Percentiles rank a stretch among this genome's conserved stretches.
phyloP scores from a whole-genome alignment of 192 early-diverging fungal genomes.

The Podila epicladia region DNA sequence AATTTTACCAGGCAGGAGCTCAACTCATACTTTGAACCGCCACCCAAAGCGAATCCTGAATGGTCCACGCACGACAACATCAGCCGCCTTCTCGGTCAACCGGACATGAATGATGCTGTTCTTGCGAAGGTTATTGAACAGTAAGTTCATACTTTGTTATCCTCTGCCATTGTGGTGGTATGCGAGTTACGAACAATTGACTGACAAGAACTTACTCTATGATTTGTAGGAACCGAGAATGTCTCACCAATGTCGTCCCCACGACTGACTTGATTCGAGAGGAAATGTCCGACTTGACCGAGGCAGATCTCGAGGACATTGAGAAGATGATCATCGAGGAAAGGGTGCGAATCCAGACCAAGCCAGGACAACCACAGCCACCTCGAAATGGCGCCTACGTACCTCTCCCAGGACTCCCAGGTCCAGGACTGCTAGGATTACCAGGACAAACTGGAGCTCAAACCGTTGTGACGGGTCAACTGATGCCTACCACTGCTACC shows the following conservation, averaged over 20 bases:
- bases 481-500: too few species aligned
- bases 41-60: neutral
- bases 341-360: constrained; percentile 13
- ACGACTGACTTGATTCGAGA: constrained; percentile 35
- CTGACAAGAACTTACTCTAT: neutral
- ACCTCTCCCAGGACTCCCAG: too few species aligned
- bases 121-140: constrained; percentile 12
- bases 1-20: constrained; percentile 59
- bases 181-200: neutral
- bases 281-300: constrained; percentile 36
- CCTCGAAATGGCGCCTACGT: neutral
- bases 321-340: constrained; percentile 28
- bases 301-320: constrained; percentile 43
- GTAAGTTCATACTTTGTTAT: constrained; percentile 8
- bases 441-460: too few species aligned
- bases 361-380: neutral
- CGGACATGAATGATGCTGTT: constrained; percentile 30
- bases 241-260: constrained; percentile 8
- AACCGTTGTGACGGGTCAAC: too few species aligned
- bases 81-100: constrained; percentile 9
- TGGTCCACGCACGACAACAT: constrained; percentile 25
- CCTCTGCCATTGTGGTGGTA: neutral
- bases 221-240: constrained; percentile 12
- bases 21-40: constrained; percentile 64
- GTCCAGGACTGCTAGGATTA: too few species aligned